These are phyloP conservation scores for Aspergillus cavernicola DNA, from an alignment of 495 filamentous ascomycete species.

Conservation along the genomic window DNA sequence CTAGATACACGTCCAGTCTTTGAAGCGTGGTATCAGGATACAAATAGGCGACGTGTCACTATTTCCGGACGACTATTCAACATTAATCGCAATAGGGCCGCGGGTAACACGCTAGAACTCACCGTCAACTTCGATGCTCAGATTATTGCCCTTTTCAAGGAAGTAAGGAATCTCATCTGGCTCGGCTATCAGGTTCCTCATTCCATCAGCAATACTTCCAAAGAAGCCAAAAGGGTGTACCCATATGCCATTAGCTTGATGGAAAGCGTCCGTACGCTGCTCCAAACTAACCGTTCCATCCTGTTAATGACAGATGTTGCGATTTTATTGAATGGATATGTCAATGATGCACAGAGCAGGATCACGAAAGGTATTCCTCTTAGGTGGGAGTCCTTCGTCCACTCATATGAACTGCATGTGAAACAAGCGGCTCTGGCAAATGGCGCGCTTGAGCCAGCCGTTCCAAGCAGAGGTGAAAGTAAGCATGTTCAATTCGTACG, in stretches of 20 bases:
- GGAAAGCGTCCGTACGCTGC: conserved; percentile 88
- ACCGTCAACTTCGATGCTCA: conserved; percentile 95
- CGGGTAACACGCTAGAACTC: conserved; percentile 81
- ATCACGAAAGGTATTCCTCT: conserved; percentile 82
- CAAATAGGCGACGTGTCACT: conserved; percentile 76
- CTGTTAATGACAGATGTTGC: conserved; percentile 78
- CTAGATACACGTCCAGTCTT: conserved; percentile 90
- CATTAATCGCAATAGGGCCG: conserved; percentile 79
- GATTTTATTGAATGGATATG: conserved; percentile 82
- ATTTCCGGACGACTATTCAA: conserved; percentile 90
- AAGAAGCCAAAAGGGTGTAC: conserved; percentile 95
- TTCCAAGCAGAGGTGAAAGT: conserved; percentile 66
- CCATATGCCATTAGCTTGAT: conserved; percentile 96
- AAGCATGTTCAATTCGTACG: conserved; percentile 94
- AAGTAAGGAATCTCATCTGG: conserved; percentile 95
- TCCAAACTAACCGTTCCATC: conserved; percentile 82
- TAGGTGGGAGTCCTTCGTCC: conserved; percentile 95
- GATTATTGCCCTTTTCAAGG: conserved; percentile 96
- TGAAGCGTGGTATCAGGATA: conserved; percentile 90
- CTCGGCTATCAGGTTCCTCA: conserved; percentile 90
- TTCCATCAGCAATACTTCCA: conserved; percentile 88
- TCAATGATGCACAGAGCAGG: conserved; percentile 78
- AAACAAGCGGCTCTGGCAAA: conserved; percentile 62
- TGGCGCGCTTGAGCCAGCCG: conserved; percentile 55
- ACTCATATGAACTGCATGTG: conserved; percentile 88